Percentiles rank a stretch among this genome's conserved stretches.
These are phyloP conservation scores for Cladophialophora bantiana DNA, from an alignment of 2,329 filamentous ascomycete genomes.

Conservation along the genomic window DNA sequence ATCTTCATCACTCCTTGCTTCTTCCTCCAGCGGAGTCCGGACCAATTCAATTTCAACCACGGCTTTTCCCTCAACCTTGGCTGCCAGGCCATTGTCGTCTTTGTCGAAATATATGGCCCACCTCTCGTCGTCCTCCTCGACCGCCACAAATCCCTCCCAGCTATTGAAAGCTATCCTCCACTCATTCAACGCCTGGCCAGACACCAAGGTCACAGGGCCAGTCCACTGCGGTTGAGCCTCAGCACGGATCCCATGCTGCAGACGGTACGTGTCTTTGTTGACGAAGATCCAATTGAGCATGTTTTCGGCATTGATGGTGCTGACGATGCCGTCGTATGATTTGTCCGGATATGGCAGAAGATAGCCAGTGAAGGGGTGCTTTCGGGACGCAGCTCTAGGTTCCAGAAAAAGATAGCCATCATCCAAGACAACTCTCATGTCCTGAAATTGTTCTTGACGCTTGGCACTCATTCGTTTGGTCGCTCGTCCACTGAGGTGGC, in stretches of 20 bases:
- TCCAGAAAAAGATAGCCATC: conserved; percentile 27
- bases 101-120: conserved; percentile 55
- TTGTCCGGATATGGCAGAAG: conserved; percentile 35
- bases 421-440: conserved; percentile 25
- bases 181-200: conserved; percentile 22
- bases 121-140: conserved; percentile 50
- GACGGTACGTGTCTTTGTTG: conserved; percentile 65
- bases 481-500: conserved; percentile 27
- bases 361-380: conserved; percentile 48
- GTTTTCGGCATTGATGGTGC: conserved; percentile 41
- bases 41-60: conserved; percentile 64
- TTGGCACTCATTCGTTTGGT: conserved; percentile 29
- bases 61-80: conserved; percentile 57
- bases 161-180: conserved; percentile 47
- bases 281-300: conserved; percentile 74
- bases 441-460: conserved; percentile 23
- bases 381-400: background rate
- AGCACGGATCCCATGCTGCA: conserved; percentile 71
- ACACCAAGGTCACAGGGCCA: conserved; percentile 72
- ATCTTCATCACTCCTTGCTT: background rate
- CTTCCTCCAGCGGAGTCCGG: conserved; percentile 4
- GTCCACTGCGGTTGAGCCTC: conserved; percentile 75
- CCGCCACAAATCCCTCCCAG: conserved; percentile 48
- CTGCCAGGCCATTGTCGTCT: conserved; percentile 49
- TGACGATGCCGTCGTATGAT: conserved; percentile 33